Base-by-base conservation (phyloP, 148 eudicot genomes). In the Persicaria tinctoria region DNA sequence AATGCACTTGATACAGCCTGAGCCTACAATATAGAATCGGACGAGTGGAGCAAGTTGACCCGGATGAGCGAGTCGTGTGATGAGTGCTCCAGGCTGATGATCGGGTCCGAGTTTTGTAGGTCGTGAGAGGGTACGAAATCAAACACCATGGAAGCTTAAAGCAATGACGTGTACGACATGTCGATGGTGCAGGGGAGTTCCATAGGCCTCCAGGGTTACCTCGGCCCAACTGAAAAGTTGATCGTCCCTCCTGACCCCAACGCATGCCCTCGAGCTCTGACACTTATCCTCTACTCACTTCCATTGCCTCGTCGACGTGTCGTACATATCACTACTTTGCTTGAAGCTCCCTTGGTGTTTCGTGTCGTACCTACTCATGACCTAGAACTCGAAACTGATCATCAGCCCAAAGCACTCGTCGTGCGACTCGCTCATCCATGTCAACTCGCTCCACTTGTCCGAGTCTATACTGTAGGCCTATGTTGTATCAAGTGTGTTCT, bases 41-140 rank as follows among this genome's bases (percentile, higher is more conserved):
- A 89, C 82, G 80, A 82, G 84, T 91, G 97, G 93, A 49, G 78
- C 18, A 91, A 91, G 84, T 80, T 91, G 86, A 4, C 55, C 44
- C 81, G 59, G 75, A 91, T 91, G 93, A 73, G 77, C 2, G 93
- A 89, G 80, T 82, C 81, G 76, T 82, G 97, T 78, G 97, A 91
- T 69, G 97, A 91, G 86, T 86, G 97, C 71, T 84, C 84, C 50
- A 93, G 97, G 6, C 18, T 83, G 0, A 62, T 87, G 5, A 73
- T 82, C 18, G 97, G 93, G 84, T 78, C 88, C 23, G 93, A 89
- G 74, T 91, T 91, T 72, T 89, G 90, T 23, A 23, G 93, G 97
- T 89, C 17, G 82, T 91, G n/a, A 87, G 97, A 32, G 97, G 97
- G 44, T 91, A 91, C 74, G 87, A 75, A 3, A 89, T 93, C 1